Evolutionary conservation across 345 rosid species (phyloP), one percentile per base, ranked within the genome.

Genomic region (Brassica napus): DNA sequence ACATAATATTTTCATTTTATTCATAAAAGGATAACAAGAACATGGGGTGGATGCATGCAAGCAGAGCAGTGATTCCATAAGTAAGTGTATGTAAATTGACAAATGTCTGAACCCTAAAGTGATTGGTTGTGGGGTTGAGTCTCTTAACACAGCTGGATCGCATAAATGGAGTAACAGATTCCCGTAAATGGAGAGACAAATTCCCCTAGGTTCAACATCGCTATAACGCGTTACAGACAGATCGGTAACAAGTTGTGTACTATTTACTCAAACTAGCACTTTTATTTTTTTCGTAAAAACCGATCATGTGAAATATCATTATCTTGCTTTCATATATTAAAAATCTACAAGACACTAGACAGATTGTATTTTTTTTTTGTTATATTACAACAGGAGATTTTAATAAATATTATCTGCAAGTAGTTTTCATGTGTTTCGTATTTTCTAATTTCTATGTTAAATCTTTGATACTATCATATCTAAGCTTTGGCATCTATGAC

Each of bases 121-220:
- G 62, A 60, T 76, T 47, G 55, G 6, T 55, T 49, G 65, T 70
- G 75, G 30, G 55, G 69, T 11, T 63, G n/a, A 12, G 21, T 14
- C 39, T 32, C 30, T 23, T 55, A 68, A 59, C 26, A 65, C 65
- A 77, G 80, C 80, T 77, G 80, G 75, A 62, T 70, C 37, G 57
- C 70, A 77, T 6, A 71, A 64, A 71, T 71, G 47, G 66, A 54
- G 76, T n/a, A 71, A 63, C 58, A 63, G 55, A 24, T 77, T 54
- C 81, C 76, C 30, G 23, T 64, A 71, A 63, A 71, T 70, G 44
- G 58, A 34, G 71, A 30, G 81, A 70, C 75, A 77, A 64, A 69
- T 39, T 49, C 34, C 34, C 39, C 5, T 39, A 12, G 39, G 39
- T 35, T 49, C 16, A 61, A 44, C 35, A 77, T 62, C 35, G 28